Evolutionary conservation across 345 rosid species (phyloP).

Genomic region (Brassica juncea): DNA sequence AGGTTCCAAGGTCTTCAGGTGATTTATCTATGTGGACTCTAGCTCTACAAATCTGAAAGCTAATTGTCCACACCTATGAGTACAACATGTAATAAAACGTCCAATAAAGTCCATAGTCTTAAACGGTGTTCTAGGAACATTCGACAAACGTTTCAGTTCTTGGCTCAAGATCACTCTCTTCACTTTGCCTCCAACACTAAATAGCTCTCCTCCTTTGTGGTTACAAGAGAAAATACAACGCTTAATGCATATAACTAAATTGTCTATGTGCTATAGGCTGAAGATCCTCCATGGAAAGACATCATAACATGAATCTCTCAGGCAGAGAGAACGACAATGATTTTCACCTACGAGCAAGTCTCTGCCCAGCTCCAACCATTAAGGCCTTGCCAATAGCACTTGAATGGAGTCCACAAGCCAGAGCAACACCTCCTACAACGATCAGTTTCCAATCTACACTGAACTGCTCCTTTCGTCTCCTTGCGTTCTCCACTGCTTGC

Average conservation of each 20-base stretch:
- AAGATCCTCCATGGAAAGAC: background rate
- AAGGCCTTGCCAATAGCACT: slow-evolving; percentile 74
- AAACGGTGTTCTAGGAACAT: background rate
- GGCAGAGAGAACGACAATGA: background rate
- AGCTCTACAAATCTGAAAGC: no score
- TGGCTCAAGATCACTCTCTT: slow-evolving; percentile 10
- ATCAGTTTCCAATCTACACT: slow-evolving; percentile 82
- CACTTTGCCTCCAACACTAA: background rate
- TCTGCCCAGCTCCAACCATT: slow-evolving; percentile 75
- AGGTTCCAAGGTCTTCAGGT: background rate
- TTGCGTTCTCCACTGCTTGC: background rate
- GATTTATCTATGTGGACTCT: no score
- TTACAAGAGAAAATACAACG: slow-evolving; percentile 10
- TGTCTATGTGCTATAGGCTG: background rate
- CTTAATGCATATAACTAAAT: background rate
- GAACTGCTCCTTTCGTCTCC: slow-evolving; percentile 30
- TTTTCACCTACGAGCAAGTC: slow-evolving; percentile 73
- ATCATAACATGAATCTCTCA: slow-evolving; percentile 4
- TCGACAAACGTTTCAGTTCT: background rate
- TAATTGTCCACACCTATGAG: no score
- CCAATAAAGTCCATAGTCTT: background rate
- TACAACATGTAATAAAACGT: no score
- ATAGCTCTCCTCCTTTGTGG: background rate
- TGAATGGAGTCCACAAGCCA: slow-evolving; percentile 71
- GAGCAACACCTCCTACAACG: slow-evolving; percentile 76